Conservation (phyloP, 441 rosid genomes). For the Sinapis alba region DNA sequence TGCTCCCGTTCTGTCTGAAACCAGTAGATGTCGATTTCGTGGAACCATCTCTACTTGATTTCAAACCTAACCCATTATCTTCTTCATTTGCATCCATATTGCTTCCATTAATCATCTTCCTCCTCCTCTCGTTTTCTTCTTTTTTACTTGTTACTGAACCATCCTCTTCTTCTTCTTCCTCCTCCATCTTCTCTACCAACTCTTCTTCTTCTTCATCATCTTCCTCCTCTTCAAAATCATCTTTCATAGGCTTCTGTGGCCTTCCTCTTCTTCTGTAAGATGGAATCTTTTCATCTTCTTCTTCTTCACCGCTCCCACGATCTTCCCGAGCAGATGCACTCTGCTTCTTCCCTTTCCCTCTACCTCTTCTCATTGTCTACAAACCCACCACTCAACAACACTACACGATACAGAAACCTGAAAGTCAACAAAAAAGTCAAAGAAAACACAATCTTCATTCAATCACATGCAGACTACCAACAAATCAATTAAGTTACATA, state of each 20-base stretch:
- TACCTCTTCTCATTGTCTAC: constrained; percentile 57
- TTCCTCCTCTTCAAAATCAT: constrained; percentile 35
- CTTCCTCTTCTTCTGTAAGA: constrained; percentile 58
- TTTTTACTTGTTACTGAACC: constrained; percentile 39
- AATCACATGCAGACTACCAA: neutral
- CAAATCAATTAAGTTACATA: neutral
- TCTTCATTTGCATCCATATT: constrained; percentile 41
- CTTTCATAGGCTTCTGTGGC: constrained; percentile 54
- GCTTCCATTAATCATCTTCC: constrained; percentile 40
- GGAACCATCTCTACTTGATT: constrained; percentile 58
- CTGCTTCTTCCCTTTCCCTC: constrained; percentile 69
- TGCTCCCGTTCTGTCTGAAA: constrained; percentile 74
- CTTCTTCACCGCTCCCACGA: constrained; percentile 56
- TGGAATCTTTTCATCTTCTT: constrained; percentile 60
- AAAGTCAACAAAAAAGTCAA: neutral
- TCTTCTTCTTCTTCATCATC: constrained; percentile 42
- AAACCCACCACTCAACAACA: constrained; percentile 9
- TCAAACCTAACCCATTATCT: constrained; percentile 48
- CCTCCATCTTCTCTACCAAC: constrained; percentile 46
- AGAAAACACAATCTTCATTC: neutral
- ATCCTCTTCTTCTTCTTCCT: constrained; percentile 41
- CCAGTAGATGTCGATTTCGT: constrained; percentile 55
- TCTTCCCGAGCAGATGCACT: constrained; percentile 46
- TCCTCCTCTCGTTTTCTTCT: constrained; percentile 50
- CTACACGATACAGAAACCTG: neutral